These are phyloP conservation scores for Leucoagaricus sp. DNA, from an alignment of 1,284 basidiomycete species.

Conservation along the genomic window DNA sequence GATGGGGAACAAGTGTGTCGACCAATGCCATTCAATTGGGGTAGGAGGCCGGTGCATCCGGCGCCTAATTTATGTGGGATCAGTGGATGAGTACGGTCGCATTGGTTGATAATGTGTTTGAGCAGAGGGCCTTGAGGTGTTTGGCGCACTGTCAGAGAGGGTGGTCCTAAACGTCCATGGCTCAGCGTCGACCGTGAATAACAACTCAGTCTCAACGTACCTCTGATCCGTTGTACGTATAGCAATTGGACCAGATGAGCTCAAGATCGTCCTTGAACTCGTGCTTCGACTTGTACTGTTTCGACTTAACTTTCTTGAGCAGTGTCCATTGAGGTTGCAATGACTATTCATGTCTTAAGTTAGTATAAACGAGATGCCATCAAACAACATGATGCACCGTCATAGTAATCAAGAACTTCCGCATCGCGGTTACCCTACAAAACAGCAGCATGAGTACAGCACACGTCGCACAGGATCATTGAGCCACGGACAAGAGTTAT, in stretches of 20 bases:
- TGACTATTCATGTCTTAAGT: slow-evolving; percentile 55
- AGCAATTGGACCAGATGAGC: slow-evolving; percentile 96
- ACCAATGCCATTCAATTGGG: slow-evolving; percentile 37
- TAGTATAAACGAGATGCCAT: slow-evolving; percentile 6
- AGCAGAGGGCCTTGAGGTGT: slow-evolving; percentile 78
- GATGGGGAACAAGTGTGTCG: slow-evolving; percentile 37
- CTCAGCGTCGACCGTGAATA: slow-evolving; percentile 5
- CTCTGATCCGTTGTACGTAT: slow-evolving; percentile 88
- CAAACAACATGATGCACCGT: slow-evolving; percentile 51
- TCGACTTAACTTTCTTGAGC: slow-evolving; percentile 88
- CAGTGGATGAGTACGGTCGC: slow-evolving; percentile 69
- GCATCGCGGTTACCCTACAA: slow-evolving; percentile 83
- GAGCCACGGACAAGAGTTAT: slow-evolving; percentile 42
- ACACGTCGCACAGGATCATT: slow-evolving; percentile 52
- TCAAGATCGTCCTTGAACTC: slow-evolving; percentile 94
- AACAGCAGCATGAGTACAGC: slow-evolving; percentile 17
- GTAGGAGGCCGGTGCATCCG: slow-evolving; percentile 27
- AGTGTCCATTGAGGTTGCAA: slow-evolving; percentile 95
- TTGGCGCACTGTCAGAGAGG: slow-evolving; percentile 80
- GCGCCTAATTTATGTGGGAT: slow-evolving; percentile 54
- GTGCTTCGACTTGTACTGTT: slow-evolving; percentile 90
- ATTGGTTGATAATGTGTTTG: slow-evolving; percentile 85
- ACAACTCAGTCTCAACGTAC: slow-evolving; percentile 45
- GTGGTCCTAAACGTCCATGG: slow-evolving; percentile 50
- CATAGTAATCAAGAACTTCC: slow-evolving; percentile 89